A percentile compares a stretch with the other conserved stretches of the same genome.
Conservation (phyloP, 2,329 filamentous ascomycete species). For the Aspergillus candidus region DNA sequence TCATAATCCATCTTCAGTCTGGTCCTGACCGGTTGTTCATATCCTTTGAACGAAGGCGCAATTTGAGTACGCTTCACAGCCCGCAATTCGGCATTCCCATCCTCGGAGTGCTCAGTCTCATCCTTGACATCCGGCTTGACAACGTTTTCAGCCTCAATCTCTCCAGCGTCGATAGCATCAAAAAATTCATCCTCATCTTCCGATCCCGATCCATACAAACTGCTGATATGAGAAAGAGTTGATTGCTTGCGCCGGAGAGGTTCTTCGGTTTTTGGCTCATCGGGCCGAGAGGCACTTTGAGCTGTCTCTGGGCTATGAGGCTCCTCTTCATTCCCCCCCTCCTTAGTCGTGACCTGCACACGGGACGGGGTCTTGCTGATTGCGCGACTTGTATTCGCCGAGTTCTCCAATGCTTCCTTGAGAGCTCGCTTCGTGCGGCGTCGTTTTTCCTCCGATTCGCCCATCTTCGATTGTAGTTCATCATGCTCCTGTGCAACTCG, state of each 20-base stretch:
- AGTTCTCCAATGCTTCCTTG: conserved; percentile 70
- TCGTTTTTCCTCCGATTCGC: conserved; percentile 83
- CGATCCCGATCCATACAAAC: conserved; percentile 67
- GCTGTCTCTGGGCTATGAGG: conserved; percentile 8
- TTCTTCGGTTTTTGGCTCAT: conserved; percentile 4
- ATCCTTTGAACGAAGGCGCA: conserved; percentile 73
- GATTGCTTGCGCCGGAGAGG: conserved; percentile 55
- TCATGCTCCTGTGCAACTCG: conserved; percentile 94
- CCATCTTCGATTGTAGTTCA: conserved; percentile 77
- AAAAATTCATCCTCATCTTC: conserved; percentile 87
- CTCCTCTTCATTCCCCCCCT: conserved; percentile 34
- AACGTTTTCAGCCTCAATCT: conserved; percentile 65
- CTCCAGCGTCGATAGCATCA: conserved; percentile 88
- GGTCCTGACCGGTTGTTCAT: conserved; percentile 78
- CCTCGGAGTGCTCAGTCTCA: conserved; percentile 43
- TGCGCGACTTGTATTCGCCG: conserved; percentile 36
- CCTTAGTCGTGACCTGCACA: conserved; percentile 29
- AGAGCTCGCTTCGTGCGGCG: conserved; percentile 84
- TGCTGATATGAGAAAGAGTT: conserved; percentile 62
- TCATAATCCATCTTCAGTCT: conserved; percentile 85
- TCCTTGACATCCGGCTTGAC: conserved; percentile 46
- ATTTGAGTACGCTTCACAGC: conserved; percentile 57
- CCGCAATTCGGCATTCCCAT: conserved; percentile 37
- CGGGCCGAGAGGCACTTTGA: conserved; percentile 8
- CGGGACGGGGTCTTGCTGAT: conserved; percentile 25